Evolutionary conservation across 164 flowering plant species (phyloP).

Genomic region (Stephania cephalantha): DNA sequence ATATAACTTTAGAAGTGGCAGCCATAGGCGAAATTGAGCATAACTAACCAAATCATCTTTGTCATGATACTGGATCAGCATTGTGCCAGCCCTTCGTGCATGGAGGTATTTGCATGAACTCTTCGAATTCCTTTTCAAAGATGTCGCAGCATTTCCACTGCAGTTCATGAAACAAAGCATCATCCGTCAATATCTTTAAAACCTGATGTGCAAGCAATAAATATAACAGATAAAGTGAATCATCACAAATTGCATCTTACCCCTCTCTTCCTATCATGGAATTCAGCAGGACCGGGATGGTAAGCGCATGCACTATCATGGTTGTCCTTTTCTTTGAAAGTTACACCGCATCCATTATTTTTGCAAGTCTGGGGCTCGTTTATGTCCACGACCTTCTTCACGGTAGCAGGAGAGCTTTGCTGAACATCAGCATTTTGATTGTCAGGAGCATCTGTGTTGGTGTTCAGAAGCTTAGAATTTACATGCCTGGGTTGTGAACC

Average conservation of each 20-base stretch:
- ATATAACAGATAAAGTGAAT: background rate
- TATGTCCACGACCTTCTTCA: constrained; percentile 53
- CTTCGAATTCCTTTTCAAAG: constrained; percentile 90
- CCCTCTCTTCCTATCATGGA: constrained; percentile 87
- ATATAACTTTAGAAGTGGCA: background rate
- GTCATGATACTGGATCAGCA: constrained; percentile 50
- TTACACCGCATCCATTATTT: constrained; percentile 85
- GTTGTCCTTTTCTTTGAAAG: constrained; percentile 85
- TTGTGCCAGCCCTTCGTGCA: constrained; percentile 94
- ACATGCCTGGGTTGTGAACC: constrained; percentile 45
- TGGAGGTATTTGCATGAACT: constrained; percentile 86
- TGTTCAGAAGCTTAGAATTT: constrained; percentile 21
- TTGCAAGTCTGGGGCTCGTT: constrained; percentile 67
- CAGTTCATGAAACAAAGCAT: constrained; percentile 16
- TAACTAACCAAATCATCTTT: background rate
- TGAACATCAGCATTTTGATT: constrained; percentile 25
- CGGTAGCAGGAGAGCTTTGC: constrained; percentile 29
- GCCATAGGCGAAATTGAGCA: background rate
- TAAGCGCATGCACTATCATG: constrained; percentile 75
- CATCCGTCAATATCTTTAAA: background rate
- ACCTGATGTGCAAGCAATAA: background rate
- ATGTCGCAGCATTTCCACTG: constrained; percentile 97
- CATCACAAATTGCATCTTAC: constrained; percentile 29
- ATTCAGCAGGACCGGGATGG: constrained; percentile 96
- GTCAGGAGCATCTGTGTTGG: constrained; percentile 14